Evolutionary conservation across 108 stramenopile species (phyloP), one percentile per base, ranked within the genome.

Genomic region (Mediolabrus comicus): DNA sequence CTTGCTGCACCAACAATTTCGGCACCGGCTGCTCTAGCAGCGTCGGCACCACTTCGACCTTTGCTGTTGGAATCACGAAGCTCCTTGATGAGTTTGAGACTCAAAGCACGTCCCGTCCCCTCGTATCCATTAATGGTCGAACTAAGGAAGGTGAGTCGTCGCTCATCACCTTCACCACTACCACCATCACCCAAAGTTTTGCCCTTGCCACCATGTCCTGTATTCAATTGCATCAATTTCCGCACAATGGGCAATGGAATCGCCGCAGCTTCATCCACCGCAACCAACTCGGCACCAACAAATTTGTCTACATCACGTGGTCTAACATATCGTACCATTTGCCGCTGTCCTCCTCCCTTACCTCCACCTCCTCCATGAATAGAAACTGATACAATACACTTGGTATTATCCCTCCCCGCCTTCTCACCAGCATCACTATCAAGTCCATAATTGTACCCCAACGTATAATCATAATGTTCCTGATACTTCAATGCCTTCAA

Each of bases 111-210:
- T 16, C 99, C 99, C 1, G 99, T 99, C 9, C 99, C 99, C 79
- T 99, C 99, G 81, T 99, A 99, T 28, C 99, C 99, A 79, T 97
- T 98, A 49, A 98, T 86, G 8, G 99, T 99, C 22, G 97, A 98
- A 67, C 95, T 92, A 66, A 99, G 53, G 67, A 98, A 98, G 12
- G 94, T 94, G 31, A 98, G 80, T 28, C 91, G 85, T 62, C 88
- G 79, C 9, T 83, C 82, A 35, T 78, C 81, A 1, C 81, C 77
- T 49, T 79, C 69, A 65, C 29, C 78, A 24, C n/a, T 27, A 5
- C 54, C 35, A 35, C 11, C 41, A 1, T 17, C 19, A 14, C 31
- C 25, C 55, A 25, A 49, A 55, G 81, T 85, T 68, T 86, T 86
- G 31, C 72, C 77, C 36, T 49, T 76, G 14, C 70, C 71, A 33